These are phyloP conservation scores for Pouteria glomerata DNA, from an alignment of 148 eudicot species.

Conservation along the genomic window DNA sequence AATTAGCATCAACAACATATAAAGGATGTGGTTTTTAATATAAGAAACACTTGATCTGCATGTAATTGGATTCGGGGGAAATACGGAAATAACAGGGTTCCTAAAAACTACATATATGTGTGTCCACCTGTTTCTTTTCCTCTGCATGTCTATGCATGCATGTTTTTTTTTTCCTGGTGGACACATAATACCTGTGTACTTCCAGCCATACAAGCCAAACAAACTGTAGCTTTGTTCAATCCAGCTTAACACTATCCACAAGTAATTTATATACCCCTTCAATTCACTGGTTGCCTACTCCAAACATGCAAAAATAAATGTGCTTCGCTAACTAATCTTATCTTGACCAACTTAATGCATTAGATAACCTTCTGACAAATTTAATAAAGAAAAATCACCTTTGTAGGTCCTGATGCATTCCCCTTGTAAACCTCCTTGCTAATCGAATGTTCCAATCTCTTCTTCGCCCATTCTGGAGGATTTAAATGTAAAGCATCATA, in stretches of 20 bases:
- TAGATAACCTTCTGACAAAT: neutral
- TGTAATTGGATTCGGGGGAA: too few relatives aligned
- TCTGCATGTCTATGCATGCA: neutral
- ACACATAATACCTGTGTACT: neutral
- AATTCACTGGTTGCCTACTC: neutral
- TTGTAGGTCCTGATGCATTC: conserved; percentile 68
- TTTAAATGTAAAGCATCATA: conserved; percentile 30
- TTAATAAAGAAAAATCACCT: conserved; percentile 31
- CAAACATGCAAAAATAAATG: neutral
- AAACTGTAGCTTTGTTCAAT: neutral
- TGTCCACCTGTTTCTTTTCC: neutral
- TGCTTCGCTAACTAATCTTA: neutral
- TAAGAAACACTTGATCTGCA: neutral
- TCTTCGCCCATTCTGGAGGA: conserved; percentile 60
- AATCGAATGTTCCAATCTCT: conserved; percentile 45
- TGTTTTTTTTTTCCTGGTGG: too few relatives aligned
- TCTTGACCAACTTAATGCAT: neutral
- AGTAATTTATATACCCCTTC: neutral
- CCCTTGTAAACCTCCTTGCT: conserved; percentile 65
- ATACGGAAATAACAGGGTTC: too few relatives aligned
- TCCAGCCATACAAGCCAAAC: neutral
- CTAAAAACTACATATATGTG: too few relatives aligned
- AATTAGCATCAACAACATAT: neutral
- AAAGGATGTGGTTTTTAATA: neutral
- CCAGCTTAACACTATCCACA: neutral